Evolutionary conservation across 176 grass and related monocot genomes (phyloP), one percentile per base, ranked within the genome.

Genomic region (Oryza coarctata): DNA sequence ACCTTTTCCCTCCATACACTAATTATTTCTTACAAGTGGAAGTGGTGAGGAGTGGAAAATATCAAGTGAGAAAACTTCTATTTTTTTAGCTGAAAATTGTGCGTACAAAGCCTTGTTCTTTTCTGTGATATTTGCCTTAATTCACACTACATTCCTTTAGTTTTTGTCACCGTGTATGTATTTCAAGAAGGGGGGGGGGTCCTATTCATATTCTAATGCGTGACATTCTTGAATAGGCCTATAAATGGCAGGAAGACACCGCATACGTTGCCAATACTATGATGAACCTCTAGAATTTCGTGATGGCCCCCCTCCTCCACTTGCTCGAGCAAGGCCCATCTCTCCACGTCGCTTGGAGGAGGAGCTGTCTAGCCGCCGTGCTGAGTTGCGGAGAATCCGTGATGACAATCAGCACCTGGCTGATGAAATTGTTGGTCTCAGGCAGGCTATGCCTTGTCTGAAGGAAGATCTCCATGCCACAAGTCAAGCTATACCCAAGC

Each of bases 161-260:
- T 60, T 10, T 25, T 2, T 25, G 8, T 25, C 52, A n/a, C 4
- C n/a, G 1, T 25, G 35, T 70, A n/a, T 40, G 67, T 22, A 2
- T 70, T 40, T 39, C 10, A 39, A 39, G 25, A 39, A 5, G 26
- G 12, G 30, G 6, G 11, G 26, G 12, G 30, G 6, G 5, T 40
- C 10, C 20, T 67, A 13, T 74, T 68, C 28, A 35, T 70, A 60
- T 35, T 30, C 47, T 74, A 6, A 12, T 68, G 14, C 55, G 12
- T 25, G 50, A 31, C 17, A 61, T 83, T 86, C 25, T 83, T 68
- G 1, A 50, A 29, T 87, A 87, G 84, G 80, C 62, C 22, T 86
- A 82, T 78, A 81, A 50, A 93, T 88, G 88, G 79, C 88, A 55
- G 91, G 91, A 62, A 93, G 85, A 34, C 80, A 88, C 39, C 88